Evolutionary conservation across 768 basidiomycete genomes (phyloP).

Genomic region (Tulasnella sp.): DNA sequence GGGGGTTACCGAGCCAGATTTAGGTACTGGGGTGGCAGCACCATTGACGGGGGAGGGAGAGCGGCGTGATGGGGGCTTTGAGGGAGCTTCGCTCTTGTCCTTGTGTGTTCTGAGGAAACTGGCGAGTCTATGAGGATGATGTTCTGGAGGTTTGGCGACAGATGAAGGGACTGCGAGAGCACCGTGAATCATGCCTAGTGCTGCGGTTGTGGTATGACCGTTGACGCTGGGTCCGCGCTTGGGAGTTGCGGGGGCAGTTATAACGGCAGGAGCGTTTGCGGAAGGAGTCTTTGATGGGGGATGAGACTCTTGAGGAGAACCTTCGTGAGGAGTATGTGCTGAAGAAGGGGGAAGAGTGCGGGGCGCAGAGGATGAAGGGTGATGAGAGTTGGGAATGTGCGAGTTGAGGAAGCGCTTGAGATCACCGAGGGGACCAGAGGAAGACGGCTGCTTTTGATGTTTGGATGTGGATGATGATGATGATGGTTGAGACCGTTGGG

Average conservation of each 20-base stretch:
- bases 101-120: too few relatives aligned
- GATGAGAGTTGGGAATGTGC: slow-evolving; percentile 51
- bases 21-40: slow-evolving; percentile 11
- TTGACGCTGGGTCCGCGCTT: too few relatives aligned
- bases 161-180: too few relatives aligned
- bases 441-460: slow-evolving; percentile 29
- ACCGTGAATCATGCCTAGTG: too few relatives aligned
- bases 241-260: too few relatives aligned
- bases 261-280: too few relatives aligned
- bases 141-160: too few relatives aligned
- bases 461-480: slow-evolving; percentile 16
- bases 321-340: too few relatives aligned
- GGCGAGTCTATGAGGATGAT: too few relatives aligned
- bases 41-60: slow-evolving; percentile 13
- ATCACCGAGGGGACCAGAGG: slow-evolving; percentile 67
- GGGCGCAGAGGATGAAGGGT: neutral
- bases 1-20: slow-evolving; percentile 11
- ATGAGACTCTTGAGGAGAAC: too few relatives aligned
- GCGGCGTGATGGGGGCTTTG: neutral
- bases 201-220: too few relatives aligned
- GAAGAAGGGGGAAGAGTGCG: neutral
- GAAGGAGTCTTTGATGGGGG: too few relatives aligned
- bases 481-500: slow-evolving; percentile 12
- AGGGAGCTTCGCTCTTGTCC: neutral
- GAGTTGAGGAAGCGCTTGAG: slow-evolving; percentile 91